A percentile compares a stretch with the other conserved stretches of the same genome.
Evolutionary conservation across 495 filamentous ascomycete genomes (phyloP).

Genomic region (Trichoderma gamsii): DNA sequence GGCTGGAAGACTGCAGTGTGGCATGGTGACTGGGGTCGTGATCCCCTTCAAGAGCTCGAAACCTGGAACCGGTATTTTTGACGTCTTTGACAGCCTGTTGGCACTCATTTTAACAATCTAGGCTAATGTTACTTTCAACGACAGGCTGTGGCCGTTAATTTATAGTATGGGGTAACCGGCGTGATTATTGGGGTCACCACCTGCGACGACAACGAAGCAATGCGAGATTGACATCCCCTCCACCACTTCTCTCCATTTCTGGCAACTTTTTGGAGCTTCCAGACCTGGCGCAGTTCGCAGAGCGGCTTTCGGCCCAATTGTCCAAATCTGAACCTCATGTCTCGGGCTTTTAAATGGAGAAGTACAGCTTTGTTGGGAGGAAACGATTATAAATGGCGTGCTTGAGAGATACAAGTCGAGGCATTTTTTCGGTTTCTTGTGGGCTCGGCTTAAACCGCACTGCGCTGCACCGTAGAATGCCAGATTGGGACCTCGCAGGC

Average conservation of each 20-base stretch:
- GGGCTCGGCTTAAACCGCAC: background rate
- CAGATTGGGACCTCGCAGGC: background rate
- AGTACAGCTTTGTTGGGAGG: background rate
- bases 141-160: background rate
- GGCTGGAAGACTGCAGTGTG: background rate
- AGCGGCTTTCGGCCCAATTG: constrained; percentile 7
- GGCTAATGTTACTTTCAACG: background rate
- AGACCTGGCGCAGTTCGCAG: background rate
- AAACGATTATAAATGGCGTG: constrained; percentile 9
- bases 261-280: background rate
- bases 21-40: background rate
- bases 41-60: background rate
- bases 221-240: background rate
- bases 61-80: constrained; percentile 5
- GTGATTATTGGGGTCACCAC: background rate
- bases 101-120: background rate
- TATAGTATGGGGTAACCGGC: background rate
- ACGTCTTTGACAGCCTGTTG: background rate
- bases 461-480: background rate
- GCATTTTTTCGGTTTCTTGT: constrained; percentile 5
- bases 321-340: background rate
- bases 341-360: background rate
- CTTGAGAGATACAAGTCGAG: background rate
- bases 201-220: background rate
- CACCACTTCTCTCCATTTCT: background rate